Evolutionary conservation across 768 basidiomycete species (phyloP), one percentile per base, ranked within the genome.

Genomic region (Tephrocybe sp.): DNA sequence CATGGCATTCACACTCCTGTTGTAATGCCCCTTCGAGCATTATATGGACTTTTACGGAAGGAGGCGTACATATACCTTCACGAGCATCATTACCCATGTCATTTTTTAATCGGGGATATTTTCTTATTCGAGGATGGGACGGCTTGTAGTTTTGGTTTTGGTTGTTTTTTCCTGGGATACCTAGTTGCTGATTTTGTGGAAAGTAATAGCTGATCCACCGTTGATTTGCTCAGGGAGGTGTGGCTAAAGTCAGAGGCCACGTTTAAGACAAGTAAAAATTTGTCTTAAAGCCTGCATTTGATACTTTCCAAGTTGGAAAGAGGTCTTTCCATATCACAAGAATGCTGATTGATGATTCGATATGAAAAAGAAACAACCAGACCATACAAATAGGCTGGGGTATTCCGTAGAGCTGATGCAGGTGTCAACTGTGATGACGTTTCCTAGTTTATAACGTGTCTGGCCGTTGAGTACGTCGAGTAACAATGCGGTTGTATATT

Each of bases 1-100:
- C 3, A 40, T 57, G 17, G 52, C 54, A 26, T 56, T 60, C 34
- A 30, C 52, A 3, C n/a, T 55, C 34, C 48, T 59, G n/a, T 46
- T 60, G 9, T 62, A 39, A 58, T 44, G 24, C 17, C 21, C 20
- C 4, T 4, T 17, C 12, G 8, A 20, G 5, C 7, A 9, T 9
- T 12, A 20, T 39, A 20, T 37, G 26, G 49, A 25, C n/a, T 42
- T 28, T 25, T 23, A 37, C 37, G 46, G 32, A 37, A 5, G 28
- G 5, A 30, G 6, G 11, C 28, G 28, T 34, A 37, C n/a, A 34
- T 51, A 21, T 45, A 37, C 51, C 39, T 4, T n/a, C 43, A 52
- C 32, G 45, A 47, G 12, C 38, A 41, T 42, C 34, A 24, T 34
- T 53, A 20, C 24, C 24, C 51, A 47, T n/a, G 33, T 28, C 33